Conservation (phyloP, 495 filamentous ascomycete genomes). For the Hyaloscypha finlandica region DNA sequence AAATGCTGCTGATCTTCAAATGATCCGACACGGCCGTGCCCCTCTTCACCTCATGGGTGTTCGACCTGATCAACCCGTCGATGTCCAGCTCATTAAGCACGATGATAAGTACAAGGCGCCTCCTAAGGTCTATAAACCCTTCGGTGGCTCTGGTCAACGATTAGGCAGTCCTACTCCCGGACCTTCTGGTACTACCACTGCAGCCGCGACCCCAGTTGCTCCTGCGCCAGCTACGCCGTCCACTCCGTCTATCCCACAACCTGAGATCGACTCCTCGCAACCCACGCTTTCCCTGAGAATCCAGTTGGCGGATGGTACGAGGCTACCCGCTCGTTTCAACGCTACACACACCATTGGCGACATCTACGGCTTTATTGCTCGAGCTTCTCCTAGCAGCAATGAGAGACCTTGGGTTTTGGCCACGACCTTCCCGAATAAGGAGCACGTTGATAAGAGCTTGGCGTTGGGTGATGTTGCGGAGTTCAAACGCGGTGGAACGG, state of each 20-base stretch:
- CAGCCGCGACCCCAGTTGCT: constrained; percentile 31
- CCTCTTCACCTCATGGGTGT: constrained; percentile 91
- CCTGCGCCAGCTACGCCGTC: constrained; percentile 43
- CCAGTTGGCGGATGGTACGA: constrained; percentile 86
- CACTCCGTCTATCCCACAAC: constrained; percentile 40
- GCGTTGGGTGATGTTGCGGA: constrained; percentile 77
- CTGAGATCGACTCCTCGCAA: constrained; percentile 70
- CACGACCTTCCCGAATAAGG: constrained; percentile 95
- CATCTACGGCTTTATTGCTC: constrained; percentile 81
- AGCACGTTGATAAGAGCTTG: constrained; percentile 71
- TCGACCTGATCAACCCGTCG: constrained; percentile 77
- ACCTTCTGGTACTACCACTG: constrained; percentile 38
- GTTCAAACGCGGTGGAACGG: constrained; percentile 77
- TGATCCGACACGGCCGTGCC: constrained; percentile 85
- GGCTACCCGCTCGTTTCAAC: constrained; percentile 87
- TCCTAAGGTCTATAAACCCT: constrained; percentile 87
- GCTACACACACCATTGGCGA: constrained; percentile 87
- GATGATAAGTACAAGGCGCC: constrained; percentile 79
- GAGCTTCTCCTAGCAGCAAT: constrained; percentile 60
- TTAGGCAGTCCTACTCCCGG: constrained; percentile 92
- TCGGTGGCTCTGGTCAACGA: constrained; percentile 77
- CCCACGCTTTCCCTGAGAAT: constrained; percentile 82
- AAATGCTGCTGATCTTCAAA: constrained; percentile 76
- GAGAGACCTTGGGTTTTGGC: constrained; percentile 76
- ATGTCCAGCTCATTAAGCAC: constrained; percentile 87